These are phyloP conservation scores for Brassica balearica DNA, from an alignment of 441 rosid species.

Conservation along the genomic window DNA sequence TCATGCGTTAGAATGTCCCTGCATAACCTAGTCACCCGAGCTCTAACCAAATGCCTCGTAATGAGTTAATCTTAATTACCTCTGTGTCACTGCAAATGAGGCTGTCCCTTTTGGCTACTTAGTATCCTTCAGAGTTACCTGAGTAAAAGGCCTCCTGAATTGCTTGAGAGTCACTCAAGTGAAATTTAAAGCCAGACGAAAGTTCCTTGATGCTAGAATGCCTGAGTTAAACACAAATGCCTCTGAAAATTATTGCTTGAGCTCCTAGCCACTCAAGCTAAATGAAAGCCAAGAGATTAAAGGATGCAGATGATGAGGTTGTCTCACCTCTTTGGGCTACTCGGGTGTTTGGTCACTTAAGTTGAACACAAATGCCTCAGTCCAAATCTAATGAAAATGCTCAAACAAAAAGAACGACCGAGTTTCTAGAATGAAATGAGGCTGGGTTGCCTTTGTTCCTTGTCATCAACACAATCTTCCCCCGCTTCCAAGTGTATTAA, in stretches of 20 bases:
- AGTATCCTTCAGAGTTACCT: background rate
- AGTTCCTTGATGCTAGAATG: background rate
- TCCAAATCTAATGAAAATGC: background rate
- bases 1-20: background rate
- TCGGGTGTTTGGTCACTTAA: too few species aligned
- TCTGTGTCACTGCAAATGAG: background rate
- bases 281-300: background rate
- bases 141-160: background rate
- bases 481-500: background rate
- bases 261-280: background rate
- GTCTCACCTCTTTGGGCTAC: background rate
- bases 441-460: background rate
- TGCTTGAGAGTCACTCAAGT: background rate
- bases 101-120: background rate
- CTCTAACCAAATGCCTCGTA: too few species aligned
- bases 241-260: too few species aligned
- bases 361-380: background rate
- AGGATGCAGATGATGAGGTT: background rate
- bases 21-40: background rate
- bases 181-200: background rate
- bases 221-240: background rate
- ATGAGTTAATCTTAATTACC: background rate
- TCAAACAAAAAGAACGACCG: background rate
- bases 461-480: background rate
- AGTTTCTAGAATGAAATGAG: background rate